Evolutionary conservation across 345 rosid genomes (phyloP), one percentile per base, ranked within the genome.

Genomic region (Euphorbia tirucalli): DNA sequence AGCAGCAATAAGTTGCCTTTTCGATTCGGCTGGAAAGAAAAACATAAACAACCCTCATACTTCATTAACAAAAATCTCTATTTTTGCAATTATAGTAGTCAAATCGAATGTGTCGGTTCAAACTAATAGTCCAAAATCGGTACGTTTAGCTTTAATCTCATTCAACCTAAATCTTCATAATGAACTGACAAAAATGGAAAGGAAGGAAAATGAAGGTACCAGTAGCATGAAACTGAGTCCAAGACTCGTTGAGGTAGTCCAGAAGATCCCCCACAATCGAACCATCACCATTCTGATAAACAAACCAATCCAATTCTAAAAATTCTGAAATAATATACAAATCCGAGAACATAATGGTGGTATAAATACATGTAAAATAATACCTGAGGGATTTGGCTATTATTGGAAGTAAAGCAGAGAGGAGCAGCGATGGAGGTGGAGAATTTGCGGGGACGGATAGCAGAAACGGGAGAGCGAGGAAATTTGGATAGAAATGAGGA

Each of bases 171-270:
- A 64, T 22, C 54, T 1, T 43, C 68, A 22, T 21, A 19, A 35
- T 11, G 14, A 7, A 61, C 37, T 5, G 48, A 61, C 37, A 43
- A 68, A 43, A 25, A 24, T 2, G 21, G 4, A 15, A 7, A 24
- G 54, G 22, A 25, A 46, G 3, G 35, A 61, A 72, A 57, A 7
- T 4, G 9, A 63, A 66, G n/a, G 48, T 80, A 89, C 93, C 96
- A 46, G 98, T 88, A 58, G 97, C 97, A 65, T 91, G 97, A 72
- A 93, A 93, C 67, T 92, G 96, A 65, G 98, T 93, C 97, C 98
- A 93, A 6, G 97, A 93, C 75, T 89, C 98, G 54, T 93, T 93
- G 32, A 93, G 93, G 78, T 85, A 93, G 79, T 89, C 89, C 65
- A 92, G 79, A 69, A 90, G 82, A 75, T 84, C 93, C 2, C 85